phyloP scores from a whole-genome alignment of 2,329 filamentous ascomycete species.

The Diaporthe nobilis region DNA sequence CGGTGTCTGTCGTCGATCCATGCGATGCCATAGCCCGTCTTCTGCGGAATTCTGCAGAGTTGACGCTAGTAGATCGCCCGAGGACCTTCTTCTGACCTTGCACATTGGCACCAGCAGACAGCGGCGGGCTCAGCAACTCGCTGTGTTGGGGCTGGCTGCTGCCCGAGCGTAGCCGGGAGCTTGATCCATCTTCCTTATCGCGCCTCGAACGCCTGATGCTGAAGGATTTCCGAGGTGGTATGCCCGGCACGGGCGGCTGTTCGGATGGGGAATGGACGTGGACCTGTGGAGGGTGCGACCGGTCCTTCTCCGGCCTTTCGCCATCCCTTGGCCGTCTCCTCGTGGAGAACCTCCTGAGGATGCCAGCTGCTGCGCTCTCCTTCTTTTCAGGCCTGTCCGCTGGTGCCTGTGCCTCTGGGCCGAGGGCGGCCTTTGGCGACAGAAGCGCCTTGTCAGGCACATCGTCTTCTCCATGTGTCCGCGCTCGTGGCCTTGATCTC shows the following conservation, averaged over 20 bases:
- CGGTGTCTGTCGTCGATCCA: slow-evolving; percentile 49
- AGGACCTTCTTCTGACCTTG: slow-evolving; percentile 77
- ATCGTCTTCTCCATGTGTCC: slow-evolving; percentile 96
- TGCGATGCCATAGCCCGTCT: slow-evolving; percentile 61
- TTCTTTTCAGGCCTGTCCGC: slow-evolving; percentile 77
- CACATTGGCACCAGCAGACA: slow-evolving; percentile 69
- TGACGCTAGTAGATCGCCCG: slow-evolving; percentile 91
- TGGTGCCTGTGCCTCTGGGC: slow-evolving; percentile 28
- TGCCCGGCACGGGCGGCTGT: slow-evolving; percentile 61
- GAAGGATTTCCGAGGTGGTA: slow-evolving; percentile 83
- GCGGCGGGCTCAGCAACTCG: slow-evolving; percentile 82
- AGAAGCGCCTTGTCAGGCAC: slow-evolving; percentile 69
- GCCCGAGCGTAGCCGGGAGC: slow-evolving; percentile 64
- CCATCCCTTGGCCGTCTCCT: slow-evolving; percentile 77
- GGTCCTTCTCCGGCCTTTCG: slow-evolving; percentile 72
- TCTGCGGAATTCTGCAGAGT: slow-evolving; percentile 84
- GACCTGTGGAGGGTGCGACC: slow-evolving; percentile 79
- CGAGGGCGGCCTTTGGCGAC: slow-evolving; percentile 41
- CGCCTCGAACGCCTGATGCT: slow-evolving; percentile 78
- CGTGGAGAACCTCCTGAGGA: slow-evolving; percentile 92
- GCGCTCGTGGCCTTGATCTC: slow-evolving; percentile 84
- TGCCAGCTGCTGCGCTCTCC: slow-evolving; percentile 86
- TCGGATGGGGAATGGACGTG: slow-evolving; percentile 86
- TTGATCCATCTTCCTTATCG: slow-evolving; percentile 65
- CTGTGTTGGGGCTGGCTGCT: slow-evolving; percentile 81